Conservation (phyloP, 1,139 yeast species). For the Diutina catenulata region DNA sequence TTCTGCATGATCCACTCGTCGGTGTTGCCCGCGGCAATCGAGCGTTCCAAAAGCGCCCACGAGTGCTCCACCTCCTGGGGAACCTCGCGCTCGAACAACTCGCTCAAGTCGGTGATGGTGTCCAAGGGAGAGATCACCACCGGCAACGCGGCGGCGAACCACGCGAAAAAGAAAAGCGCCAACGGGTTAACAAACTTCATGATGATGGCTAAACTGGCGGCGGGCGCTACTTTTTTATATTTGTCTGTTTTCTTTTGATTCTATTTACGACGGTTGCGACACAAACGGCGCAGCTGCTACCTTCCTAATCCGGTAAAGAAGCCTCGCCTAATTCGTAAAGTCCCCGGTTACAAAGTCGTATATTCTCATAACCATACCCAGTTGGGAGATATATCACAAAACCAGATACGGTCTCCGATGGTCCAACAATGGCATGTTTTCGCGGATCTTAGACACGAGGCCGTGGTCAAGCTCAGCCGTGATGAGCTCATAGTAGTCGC, state of each 20-base stretch:
- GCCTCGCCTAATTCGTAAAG: background rate
- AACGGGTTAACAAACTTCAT: background rate
- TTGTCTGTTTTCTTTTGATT: background rate
- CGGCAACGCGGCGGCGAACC: conserved; percentile 1
- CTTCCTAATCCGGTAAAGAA: background rate
- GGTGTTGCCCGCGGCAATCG: background rate
- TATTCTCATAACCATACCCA: no score
- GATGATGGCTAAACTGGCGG: background rate
- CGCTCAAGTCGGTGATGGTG: background rate
- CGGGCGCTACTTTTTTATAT: background rate
- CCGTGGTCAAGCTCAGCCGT: conserved; percentile 60
- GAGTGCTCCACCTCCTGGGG: conserved; percentile 1
- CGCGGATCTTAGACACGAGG: conserved; percentile 36
- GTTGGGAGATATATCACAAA: no score
- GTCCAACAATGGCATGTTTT: conserved; percentile 61
- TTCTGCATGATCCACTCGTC: background rate
- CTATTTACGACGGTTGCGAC: background rate
- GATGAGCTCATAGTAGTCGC: conserved; percentile 43
- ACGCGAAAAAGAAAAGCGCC: background rate
- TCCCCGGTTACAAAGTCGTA: background rate
- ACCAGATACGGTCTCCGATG: conserved; percentile 60
- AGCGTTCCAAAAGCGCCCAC: background rate
- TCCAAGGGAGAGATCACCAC: background rate
- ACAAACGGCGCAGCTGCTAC: background rate
- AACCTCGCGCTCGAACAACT: background rate